Evolutionary conservation across 1,284 basidiomycete genomes (phyloP), one percentile per base, ranked within the genome.

Genomic region (Ganoderma resinaceum): DNA sequence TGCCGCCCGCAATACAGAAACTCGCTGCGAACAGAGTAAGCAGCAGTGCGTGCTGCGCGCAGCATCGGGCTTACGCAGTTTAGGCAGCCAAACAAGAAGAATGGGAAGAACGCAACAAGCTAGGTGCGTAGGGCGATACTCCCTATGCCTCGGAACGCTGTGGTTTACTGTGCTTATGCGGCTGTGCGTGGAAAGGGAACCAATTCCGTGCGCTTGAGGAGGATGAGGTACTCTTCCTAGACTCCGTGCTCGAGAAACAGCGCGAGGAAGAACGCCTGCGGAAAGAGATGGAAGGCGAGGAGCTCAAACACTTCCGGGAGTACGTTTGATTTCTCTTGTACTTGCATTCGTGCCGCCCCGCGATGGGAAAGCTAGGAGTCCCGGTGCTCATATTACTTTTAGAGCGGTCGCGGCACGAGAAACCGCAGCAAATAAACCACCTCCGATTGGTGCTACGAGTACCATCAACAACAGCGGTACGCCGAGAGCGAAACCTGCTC

Each of bases 81-180:
- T 73, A 95, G 93, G 88, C 90, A 76, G 89, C 92, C 72, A 96
- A 96, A 80, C 94, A 95, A 81, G 95, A 96, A 80, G 93, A 96
- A 88, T 97, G 95, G 93, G 95, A 97, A 77, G 92, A 95, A 78
- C 93, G 93, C 78, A 95, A 92, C 78, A 96, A 96, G 79, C 86
- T 97, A 81, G 92, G 92, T 91, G 71, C 68, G 80, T 66, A 46
- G 58, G 66, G 66, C 70, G 57, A 29, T 68, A 37, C 52, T 60
- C 37, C 9, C 31, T 1, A 40, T 23, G 14, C 2, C 74, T 29
- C 18, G 38, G 58, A 53, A 42, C 16, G 26, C 62, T 40, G 43
- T 61, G 38, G 57, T 33, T 68, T 7, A 31, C 62, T 46, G 35
- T 64, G 63, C 66, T 40, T 68, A 70, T 57, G 73, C 64, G 38